These are phyloP conservation scores for Cryptococcus sp. DNA, from an alignment of 1,284 basidiomycete species.

Conservation along the genomic window DNA sequence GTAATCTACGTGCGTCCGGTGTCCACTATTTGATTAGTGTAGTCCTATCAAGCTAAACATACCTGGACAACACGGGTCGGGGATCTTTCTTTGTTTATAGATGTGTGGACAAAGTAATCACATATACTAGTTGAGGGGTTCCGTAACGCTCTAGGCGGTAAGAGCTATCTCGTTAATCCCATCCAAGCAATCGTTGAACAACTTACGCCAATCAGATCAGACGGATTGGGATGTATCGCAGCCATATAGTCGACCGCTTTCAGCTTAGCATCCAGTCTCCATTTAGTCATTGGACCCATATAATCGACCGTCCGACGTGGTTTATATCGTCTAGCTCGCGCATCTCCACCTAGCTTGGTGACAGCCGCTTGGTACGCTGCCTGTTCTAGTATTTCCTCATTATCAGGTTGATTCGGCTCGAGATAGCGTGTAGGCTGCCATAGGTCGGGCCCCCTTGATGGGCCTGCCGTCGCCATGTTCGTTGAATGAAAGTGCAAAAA, in stretches of 20 bases:
- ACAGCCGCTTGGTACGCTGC: constrained; percentile 71
- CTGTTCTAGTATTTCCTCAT: constrained; percentile 65
- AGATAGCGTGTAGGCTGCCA: constrained; percentile 54
- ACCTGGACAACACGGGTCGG: constrained; percentile 93
- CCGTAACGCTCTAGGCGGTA: constrained; percentile 86
- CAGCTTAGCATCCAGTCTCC: constrained; percentile 60
- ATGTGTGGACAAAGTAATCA: constrained; percentile 95
- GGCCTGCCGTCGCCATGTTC: constrained; percentile 19
- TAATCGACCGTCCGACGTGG: constrained; percentile 93
- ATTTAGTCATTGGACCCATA: constrained; percentile 77
- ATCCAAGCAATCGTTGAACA: neutral
- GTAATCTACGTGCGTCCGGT: constrained; percentile 82
- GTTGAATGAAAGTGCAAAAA: neutral
- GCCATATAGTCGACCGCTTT: constrained; percentile 70
- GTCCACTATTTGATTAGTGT: constrained; percentile 68
- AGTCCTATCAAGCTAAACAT: constrained; percentile 39
- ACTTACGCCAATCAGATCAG: constrained; percentile 76
- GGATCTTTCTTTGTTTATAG: constrained; percentile 96
- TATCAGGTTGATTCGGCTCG: constrained; percentile 61
- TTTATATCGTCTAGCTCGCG: constrained; percentile 76
- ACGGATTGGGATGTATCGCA: constrained; percentile 70
- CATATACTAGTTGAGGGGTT: constrained; percentile 88
- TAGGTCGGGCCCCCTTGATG: constrained; percentile 31
- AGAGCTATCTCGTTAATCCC: constrained; percentile 57
- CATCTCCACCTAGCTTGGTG: constrained; percentile 38